Conservation (phyloP, 306 rosid genomes). For the Prunus campanulata region DNA sequence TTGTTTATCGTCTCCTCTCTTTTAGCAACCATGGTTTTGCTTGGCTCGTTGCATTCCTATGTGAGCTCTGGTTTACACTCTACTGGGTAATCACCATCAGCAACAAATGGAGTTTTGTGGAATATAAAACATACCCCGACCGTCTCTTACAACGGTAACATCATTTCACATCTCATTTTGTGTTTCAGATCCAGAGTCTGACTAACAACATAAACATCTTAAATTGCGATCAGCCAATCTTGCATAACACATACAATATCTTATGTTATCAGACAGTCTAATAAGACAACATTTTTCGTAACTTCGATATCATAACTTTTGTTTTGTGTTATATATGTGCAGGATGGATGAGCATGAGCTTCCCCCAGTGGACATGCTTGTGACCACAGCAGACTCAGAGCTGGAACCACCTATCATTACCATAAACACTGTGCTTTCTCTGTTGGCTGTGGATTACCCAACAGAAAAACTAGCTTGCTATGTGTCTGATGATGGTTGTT, state of each 20-base stretch:
- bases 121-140: conserved; percentile 16
- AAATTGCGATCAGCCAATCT: too few relatives aligned
- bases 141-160: conserved; percentile 25
- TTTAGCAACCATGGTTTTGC: conserved; percentile 5
- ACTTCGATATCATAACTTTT: too few relatives aligned
- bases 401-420: conserved; percentile 65
- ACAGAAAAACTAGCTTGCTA: conserved; percentile 65
- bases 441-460: conserved; percentile 73
- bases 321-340: too few relatives aligned
- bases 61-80: conserved; percentile 31
- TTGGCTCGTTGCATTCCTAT: conserved; percentile 26
- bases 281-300: too few relatives aligned
- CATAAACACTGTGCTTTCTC: conserved; percentile 58
- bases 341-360: conserved; percentile 44
- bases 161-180: too few relatives aligned
- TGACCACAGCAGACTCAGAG: conserved; percentile 62
- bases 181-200: too few relatives aligned
- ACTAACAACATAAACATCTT: too few relatives aligned
- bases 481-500: conserved; percentile 66
- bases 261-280: too few relatives aligned
- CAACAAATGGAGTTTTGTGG: conserved; percentile 24
- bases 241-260: background rate
- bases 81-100: conserved; percentile 2
- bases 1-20: conserved; percentile 19
- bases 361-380: conserved; percentile 57